Conservation (phyloP, 1,139 yeast genomes). For the Debaryomycetaceae sp. region DNA sequence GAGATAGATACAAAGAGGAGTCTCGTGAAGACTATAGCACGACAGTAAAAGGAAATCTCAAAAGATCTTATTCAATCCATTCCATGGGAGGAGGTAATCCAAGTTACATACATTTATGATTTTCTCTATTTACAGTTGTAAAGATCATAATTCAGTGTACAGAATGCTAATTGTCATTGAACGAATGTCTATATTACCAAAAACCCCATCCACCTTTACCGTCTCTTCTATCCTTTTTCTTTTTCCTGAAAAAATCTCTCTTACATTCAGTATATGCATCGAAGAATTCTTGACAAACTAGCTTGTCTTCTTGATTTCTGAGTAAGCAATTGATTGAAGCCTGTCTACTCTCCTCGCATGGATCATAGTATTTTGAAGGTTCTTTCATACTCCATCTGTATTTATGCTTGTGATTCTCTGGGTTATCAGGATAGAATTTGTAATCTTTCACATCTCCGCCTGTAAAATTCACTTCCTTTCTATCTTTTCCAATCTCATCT, state of each 20-base stretch:
- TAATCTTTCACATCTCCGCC: slow-evolving; percentile 49
- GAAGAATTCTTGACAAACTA: slow-evolving; percentile 79
- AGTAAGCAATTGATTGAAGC: slow-evolving; percentile 81
- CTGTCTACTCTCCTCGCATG: slow-evolving; percentile 84
- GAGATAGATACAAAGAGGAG: slow-evolving; percentile 3
- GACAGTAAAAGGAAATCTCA: slow-evolving; percentile 6
- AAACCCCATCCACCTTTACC: slow-evolving; percentile 49
- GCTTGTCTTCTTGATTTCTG: slow-evolving; percentile 70
- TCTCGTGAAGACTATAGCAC: slow-evolving; percentile 6
- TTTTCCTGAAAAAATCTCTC: slow-evolving; percentile 64
- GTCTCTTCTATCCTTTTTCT: slow-evolving; percentile 31
- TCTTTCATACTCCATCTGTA: slow-evolving; percentile 63
- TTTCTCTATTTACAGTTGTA: background rate
- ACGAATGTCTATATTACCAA: slow-evolving; percentile 18
- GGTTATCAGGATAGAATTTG: slow-evolving; percentile 83
- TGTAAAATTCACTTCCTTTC: slow-evolving; percentile 55
- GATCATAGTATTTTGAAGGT: slow-evolving; percentile 84
- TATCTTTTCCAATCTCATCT: slow-evolving; percentile 38
- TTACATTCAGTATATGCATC: slow-evolving; percentile 92
- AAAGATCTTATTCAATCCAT: slow-evolving; percentile 3
- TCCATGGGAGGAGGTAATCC: slow-evolving; percentile 9
- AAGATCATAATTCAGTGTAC: background rate
- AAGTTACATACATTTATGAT: slow-evolving; percentile 6
- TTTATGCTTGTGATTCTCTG: slow-evolving; percentile 59
- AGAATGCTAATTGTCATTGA: background rate